Evolutionary conservation across 2,329 filamentous ascomycete genomes (phyloP).

Genomic region (Plenodomus lindquistii): DNA sequence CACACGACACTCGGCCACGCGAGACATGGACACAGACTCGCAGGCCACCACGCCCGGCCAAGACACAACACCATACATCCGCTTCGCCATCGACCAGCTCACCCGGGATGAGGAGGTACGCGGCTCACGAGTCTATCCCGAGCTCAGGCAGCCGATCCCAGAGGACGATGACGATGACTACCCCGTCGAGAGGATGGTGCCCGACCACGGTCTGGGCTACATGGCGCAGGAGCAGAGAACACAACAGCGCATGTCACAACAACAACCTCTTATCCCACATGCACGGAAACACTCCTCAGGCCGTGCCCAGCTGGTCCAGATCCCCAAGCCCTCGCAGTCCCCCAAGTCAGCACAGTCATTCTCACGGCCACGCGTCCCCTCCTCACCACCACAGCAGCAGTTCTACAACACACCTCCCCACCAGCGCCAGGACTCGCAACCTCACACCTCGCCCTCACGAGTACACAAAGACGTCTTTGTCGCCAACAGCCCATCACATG

Average conservation of each 20-base stretch:
- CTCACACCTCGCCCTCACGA: conserved; percentile 12
- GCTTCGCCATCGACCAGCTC: conserved; percentile 85
- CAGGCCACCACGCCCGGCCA: conserved; percentile 62
- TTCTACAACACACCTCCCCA: not conserved
- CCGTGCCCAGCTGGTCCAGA: conserved; percentile 9
- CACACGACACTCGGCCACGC: conserved; percentile 22
- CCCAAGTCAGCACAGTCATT: conserved; percentile 4
- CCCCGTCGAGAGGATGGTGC: conserved; percentile 56
- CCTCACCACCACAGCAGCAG: conserved; percentile 2
- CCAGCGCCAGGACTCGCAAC: not conserved
- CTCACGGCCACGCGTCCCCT: not conserved
- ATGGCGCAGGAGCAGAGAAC: conserved; percentile 38
- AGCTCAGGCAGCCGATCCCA: conserved; percentile 10
- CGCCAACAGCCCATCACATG: conserved; percentile 50
- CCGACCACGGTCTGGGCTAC: conserved; percentile 44
- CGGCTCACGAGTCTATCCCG: conserved; percentile 56
- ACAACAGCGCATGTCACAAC: conserved; percentile 32
- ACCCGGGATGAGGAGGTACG: conserved; percentile 71
- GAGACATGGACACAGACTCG: conserved; percentile 39
- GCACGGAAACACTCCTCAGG: conserved; percentile 10
- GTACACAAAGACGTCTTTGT: conserved; percentile 50
- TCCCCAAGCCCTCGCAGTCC: conserved; percentile 5
- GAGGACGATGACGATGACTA: conserved; percentile 47
- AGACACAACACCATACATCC: conserved; percentile 85
- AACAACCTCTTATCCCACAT: conserved; percentile 24